Evolutionary conservation across 257 asterid genomes (phyloP).

Genomic region (Ocimum tenuiflorum): DNA sequence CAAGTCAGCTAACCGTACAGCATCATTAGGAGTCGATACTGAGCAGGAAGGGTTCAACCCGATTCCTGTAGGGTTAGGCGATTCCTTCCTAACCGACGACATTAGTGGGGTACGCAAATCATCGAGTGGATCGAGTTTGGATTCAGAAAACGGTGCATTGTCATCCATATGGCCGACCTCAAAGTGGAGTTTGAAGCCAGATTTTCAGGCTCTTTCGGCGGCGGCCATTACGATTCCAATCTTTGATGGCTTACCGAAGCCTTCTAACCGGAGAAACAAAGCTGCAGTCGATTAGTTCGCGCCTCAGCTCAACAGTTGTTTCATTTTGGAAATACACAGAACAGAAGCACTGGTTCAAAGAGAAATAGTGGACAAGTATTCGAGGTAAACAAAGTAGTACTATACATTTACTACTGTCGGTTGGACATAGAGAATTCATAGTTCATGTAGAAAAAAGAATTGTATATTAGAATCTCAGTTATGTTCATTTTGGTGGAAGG

Average conservation of each 20-base stretch:
- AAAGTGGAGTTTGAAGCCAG: constrained; percentile 79
- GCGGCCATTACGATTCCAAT: constrained; percentile 63
- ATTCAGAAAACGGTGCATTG: constrained; percentile 45
- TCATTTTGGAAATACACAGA: constrained; percentile 4
- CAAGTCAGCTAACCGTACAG: constrained; percentile 43
- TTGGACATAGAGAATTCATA: constrained; percentile 17
- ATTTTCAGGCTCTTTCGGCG: constrained; percentile 62
- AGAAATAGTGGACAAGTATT: too few relatives aligned
- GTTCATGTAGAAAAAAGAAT: constrained; percentile 24
- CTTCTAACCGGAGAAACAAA: constrained; percentile 51
- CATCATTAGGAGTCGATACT: constrained; percentile 33
- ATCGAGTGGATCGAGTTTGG: constrained; percentile 65
- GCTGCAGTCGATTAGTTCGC: constrained; percentile 64
- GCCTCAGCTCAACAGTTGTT: background rate
- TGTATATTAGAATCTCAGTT: constrained; percentile 45
- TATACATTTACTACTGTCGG: constrained; percentile 6
- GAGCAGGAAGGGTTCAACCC: constrained; percentile 40
- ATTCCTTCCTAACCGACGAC: constrained; percentile 35
- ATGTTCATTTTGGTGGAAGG: constrained; percentile 24
- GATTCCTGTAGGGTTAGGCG: constrained; percentile 39
- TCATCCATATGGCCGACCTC: constrained; percentile 59
- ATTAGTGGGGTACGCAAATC: constrained; percentile 52
- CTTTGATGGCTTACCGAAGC: constrained; percentile 69
- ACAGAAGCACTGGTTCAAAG: constrained; percentile 20
- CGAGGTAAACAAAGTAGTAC: constrained; percentile 18